These are phyloP conservation scores for Leccinum huronense DNA, from an alignment of 1,284 basidiomycete genomes.

Conservation along the genomic window DNA sequence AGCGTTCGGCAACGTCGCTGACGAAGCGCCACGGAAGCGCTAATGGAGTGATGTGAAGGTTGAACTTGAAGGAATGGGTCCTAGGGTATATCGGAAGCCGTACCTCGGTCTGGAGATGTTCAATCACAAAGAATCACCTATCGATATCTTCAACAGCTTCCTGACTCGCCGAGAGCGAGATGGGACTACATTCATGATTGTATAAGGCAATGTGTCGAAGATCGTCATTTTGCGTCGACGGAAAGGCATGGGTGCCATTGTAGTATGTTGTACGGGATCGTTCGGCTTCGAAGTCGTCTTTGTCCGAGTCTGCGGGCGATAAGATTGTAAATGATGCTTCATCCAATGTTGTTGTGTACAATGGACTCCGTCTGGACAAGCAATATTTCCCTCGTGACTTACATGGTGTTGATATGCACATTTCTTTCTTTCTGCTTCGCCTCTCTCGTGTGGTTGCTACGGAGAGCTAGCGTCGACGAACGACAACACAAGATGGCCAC, in stretches of 20 bases:
- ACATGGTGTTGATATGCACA: too few species aligned
- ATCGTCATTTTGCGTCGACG: background rate
- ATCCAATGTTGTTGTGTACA: background rate
- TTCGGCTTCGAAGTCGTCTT: background rate
- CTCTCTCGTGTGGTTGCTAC: too few species aligned
- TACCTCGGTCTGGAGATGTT: too few species aligned
- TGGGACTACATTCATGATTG: background rate
- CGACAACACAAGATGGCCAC: too few species aligned
- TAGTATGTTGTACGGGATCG: background rate
- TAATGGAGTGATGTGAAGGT: background rate
- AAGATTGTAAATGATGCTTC: constrained; percentile 3
- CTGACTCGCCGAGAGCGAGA: background rate
- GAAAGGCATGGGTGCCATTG: background rate
- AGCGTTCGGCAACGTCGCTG: background rate
- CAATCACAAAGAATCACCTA: too few species aligned
- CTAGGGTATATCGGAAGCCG: background rate
- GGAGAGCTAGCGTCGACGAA: too few species aligned
- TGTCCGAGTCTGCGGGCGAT: background rate
- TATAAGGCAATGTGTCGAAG: background rate
- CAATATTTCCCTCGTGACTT: too few species aligned
- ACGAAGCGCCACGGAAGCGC: background rate
- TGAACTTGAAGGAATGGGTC: background rate
- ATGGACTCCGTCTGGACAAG: too few species aligned
- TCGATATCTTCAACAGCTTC: background rate
- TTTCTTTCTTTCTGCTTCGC: too few species aligned